These are phyloP conservation scores for Aquilaria sinensis DNA, from an alignment of 345 rosid genomes.

Conservation along the genomic window DNA sequence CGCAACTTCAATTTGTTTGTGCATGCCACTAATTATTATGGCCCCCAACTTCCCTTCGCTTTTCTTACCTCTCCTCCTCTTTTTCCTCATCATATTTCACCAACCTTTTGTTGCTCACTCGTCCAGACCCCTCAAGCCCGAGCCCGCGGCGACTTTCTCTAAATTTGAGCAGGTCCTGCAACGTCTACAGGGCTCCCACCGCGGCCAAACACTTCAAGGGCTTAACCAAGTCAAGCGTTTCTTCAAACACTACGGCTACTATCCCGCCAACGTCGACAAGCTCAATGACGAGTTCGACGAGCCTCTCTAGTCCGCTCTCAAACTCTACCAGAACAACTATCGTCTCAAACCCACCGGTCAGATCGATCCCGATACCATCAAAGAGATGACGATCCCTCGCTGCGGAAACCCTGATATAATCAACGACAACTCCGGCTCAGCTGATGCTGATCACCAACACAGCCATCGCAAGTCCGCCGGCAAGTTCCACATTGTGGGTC, in stretches of 20 bases:
- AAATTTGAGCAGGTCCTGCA: background rate
- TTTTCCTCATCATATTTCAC: background rate
- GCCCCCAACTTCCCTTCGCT: conserved; percentile 3
- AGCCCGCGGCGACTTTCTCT: background rate
- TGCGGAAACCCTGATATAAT: conserved; percentile 1
- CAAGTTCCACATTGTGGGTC: conserved; percentile 14
- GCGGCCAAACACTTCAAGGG: background rate
- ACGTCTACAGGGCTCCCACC: background rate
- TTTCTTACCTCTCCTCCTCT: background rate
- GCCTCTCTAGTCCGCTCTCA: conserved; percentile 1
- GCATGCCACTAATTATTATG: background rate
- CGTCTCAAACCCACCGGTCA: conserved; percentile 1
- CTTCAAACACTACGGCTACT: conserved; percentile 6
- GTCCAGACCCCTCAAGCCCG: background rate
- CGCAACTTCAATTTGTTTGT: too few species aligned
- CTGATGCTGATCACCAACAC: background rate
- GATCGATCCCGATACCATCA: background rate
- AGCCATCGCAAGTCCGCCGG: background rate
- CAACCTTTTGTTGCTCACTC: background rate
- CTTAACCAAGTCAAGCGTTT: conserved; percentile 5
- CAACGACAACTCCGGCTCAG: background rate
- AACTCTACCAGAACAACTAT: background rate
- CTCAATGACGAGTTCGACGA: background rate
- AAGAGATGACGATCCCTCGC: background rate
- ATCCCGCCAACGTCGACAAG: background rate